Conservation (phyloP, 164 flowering plant genomes). For the Vitis vinifera region DNA sequence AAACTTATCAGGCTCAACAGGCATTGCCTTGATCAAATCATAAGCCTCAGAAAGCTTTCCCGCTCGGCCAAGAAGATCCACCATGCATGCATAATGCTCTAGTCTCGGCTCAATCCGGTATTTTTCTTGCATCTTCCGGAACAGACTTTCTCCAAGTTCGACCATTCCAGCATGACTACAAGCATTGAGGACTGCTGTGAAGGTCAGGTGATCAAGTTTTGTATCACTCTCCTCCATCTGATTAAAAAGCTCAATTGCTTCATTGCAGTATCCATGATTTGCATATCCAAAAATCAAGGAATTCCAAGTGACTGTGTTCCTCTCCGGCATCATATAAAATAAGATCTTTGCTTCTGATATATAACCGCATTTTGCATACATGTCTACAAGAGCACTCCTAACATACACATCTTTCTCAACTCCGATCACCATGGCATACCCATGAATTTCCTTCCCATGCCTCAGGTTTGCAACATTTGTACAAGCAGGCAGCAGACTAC, state of each 20-base stretch:
- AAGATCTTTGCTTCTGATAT: conserved; percentile 53
- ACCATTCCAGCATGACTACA: conserved; percentile 73
- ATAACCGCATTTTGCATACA: conserved; percentile 87
- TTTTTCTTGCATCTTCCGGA: conserved; percentile 54
- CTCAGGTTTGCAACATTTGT: conserved; percentile 39
- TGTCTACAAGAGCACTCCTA: conserved; percentile 71
- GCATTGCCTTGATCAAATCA: conserved; percentile 62
- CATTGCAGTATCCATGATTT: conserved; percentile 62
- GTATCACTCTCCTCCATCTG: conserved; percentile 47
- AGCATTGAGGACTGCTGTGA: conserved; percentile 69
- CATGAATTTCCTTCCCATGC: conserved; percentile 61
- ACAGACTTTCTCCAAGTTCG: conserved; percentile 50
- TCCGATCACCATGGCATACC: conserved; percentile 54
- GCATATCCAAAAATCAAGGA: conserved; percentile 86
- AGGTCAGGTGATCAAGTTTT: conserved; percentile 62
- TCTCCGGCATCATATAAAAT: conserved; percentile 47
- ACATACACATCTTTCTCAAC: conserved; percentile 62
- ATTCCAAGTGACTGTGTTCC: conserved; percentile 68
- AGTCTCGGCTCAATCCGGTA: conserved; percentile 58
- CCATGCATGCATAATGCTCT: conserved; percentile 90
- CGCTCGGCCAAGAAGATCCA: conserved; percentile 82
- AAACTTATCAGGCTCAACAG: conserved; percentile 65
- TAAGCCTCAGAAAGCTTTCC: conserved; percentile 72
- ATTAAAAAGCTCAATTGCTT: conserved; percentile 64
- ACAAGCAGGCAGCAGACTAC: conserved; percentile 58